Base-by-base conservation (phyloP, 257 asterid genomes). In the Thymus mandschuricus region DNA sequence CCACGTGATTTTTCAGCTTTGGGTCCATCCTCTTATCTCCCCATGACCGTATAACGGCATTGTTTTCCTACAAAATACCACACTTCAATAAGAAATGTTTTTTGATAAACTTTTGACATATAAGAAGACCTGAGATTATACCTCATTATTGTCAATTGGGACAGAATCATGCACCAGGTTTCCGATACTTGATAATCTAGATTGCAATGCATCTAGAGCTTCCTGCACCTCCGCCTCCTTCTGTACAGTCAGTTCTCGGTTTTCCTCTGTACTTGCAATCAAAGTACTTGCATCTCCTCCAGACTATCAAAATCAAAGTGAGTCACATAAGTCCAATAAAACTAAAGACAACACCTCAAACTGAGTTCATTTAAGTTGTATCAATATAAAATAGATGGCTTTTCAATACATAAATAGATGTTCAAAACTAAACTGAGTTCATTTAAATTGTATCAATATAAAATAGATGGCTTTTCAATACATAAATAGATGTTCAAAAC, bases 81-180 rank as follows among this genome's bases (percentile, higher is more conserved):
- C 60, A 70, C 49, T 35, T 80, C 56, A 57, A 41, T 15, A 10
- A 48, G 30, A 41, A 34, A 27, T 29, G 41, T 35, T 35, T 35
- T 35, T 35, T 6, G 0, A 7, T 4, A 35, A 45, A 29, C 34
- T 40, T 43, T 12, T 31, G 63, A 28, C 67, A 59, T 60, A 62
- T 49, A 35, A 65, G 57, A 68, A 45, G 12, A 29, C 59, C 46
- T 4, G 33, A 34, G 1, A 30, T 62, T 77, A 48, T 50, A 90
- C 98, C 96, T 94, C 99, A 81, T 91, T 83, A 5, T 86, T 74
- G 82, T 80, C 75, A 34, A 91, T 66, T 6, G 99, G 99, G 38
- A 94, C 99, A 46, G 99, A 84, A 79, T 94, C 98, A 72, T 91
- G 99, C 59, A 94, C 99, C 49, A 94, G 90, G 65, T 91, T 94